These are phyloP conservation scores for Phialemonium atrogriseum DNA, from an alignment of 2,329 filamentous ascomycete genomes.

Conservation along the genomic window DNA sequence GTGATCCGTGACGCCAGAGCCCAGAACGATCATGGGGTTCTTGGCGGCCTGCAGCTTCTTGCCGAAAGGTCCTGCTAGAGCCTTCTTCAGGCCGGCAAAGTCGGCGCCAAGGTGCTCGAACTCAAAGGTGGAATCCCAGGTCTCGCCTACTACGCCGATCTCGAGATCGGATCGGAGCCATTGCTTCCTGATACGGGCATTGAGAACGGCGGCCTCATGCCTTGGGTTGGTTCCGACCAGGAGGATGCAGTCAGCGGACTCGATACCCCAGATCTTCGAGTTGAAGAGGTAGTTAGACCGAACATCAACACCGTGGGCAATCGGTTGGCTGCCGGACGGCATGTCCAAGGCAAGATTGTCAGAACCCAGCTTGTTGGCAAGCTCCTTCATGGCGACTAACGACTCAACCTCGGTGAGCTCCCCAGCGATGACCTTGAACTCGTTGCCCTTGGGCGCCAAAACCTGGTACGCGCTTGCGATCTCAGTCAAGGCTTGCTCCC, in stretches of 20 bases:
- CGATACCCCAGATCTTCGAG: slow-evolving; percentile 86
- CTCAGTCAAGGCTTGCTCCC: slow-evolving; percentile 91
- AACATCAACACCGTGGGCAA: slow-evolving; percentile 88
- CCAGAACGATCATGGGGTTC: slow-evolving; percentile 93
- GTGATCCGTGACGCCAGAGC: slow-evolving; percentile 87
- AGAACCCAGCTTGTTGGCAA: slow-evolving; percentile 92
- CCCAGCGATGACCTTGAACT: slow-evolving; percentile 92
- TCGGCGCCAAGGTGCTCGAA: slow-evolving; percentile 84
- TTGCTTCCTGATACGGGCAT: slow-evolving; percentile 95
- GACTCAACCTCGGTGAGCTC: slow-evolving; percentile 88
- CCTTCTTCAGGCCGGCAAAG: slow-evolving; percentile 72
- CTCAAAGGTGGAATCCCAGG: slow-evolving; percentile 91
- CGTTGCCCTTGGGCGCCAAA: slow-evolving; percentile 76
- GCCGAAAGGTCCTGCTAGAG: slow-evolving; percentile 78
- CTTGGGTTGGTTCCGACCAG: slow-evolving; percentile 92
- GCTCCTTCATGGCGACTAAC: slow-evolving; percentile 91
- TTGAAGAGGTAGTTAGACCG: slow-evolving; percentile 96
- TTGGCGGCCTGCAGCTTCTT: slow-evolving; percentile 85
- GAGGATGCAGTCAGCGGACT: slow-evolving; percentile 86
- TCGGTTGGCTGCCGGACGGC: slow-evolving; percentile 70
- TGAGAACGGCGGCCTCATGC: slow-evolving; percentile 90
- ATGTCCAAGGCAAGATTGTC: slow-evolving; percentile 94
- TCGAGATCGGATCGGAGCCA: slow-evolving; percentile 94
- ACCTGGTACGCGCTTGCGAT: slow-evolving; percentile 73
- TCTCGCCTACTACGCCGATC: slow-evolving; percentile 82